phyloP scores from a whole-genome alignment of 441 rosid genomes.

The Theobroma grandiflorum region DNA sequence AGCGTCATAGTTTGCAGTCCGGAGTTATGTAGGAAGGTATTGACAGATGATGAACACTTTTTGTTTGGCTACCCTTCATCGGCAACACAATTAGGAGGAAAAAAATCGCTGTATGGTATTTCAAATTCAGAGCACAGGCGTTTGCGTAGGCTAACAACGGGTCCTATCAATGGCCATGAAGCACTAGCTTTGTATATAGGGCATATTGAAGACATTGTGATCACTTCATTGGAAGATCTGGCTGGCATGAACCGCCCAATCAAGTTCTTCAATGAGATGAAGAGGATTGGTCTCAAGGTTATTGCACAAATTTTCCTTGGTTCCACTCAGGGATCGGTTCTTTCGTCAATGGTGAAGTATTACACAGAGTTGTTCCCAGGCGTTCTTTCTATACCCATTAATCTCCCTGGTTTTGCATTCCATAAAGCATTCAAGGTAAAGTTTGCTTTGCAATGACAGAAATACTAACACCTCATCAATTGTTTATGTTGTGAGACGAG shows the following conservation, averaged over 20 bases:
- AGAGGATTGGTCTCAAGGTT: conserved; percentile 39
- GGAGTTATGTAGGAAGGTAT: conserved; percentile 37
- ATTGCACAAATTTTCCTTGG: conserved; percentile 34
- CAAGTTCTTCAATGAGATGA: conserved; percentile 40
- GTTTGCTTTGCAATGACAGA: background rate
- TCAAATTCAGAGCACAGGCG: conserved; percentile 43
- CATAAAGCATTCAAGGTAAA: conserved; percentile 17
- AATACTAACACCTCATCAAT: background rate
- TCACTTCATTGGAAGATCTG: conserved; percentile 36
- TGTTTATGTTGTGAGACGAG: background rate
- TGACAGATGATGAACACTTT: conserved; percentile 38
- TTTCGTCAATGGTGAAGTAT: conserved; percentile 14
- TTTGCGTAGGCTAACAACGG: conserved; percentile 32
- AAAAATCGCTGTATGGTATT: conserved; percentile 34
- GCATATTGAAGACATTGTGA: conserved; percentile 36
- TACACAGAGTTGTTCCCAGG: conserved; percentile 17
- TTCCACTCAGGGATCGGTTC: background rate
- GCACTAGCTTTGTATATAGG: conserved; percentile 35
- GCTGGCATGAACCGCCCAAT: conserved; percentile 28
- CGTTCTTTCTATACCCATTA: background rate
- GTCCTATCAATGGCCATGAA: conserved; percentile 39
- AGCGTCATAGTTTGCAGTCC: conserved; percentile 39
- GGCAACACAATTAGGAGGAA: conserved; percentile 30
- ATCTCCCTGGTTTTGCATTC: conserved; percentile 11
- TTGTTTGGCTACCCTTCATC: conserved; percentile 42